Conservation (phyloP, 495 filamentous ascomycete genomes). For the Glarea lozoyensis region DNA sequence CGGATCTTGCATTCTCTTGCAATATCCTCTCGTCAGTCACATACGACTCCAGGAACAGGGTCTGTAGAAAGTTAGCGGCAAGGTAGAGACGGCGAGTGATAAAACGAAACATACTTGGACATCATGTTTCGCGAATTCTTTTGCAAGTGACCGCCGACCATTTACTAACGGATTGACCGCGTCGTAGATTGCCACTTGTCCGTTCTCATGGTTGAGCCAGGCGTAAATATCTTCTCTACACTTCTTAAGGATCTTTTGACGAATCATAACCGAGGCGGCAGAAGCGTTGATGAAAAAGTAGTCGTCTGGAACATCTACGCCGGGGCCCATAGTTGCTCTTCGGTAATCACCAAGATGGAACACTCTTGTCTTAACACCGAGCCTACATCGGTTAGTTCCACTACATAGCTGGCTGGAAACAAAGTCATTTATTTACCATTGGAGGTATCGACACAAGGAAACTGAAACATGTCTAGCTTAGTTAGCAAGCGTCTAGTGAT, state of each 20-base stretch:
- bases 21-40: slow-evolving; percentile 91
- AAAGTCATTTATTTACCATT: slow-evolving; percentile 54
- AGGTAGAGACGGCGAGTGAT: neutral
- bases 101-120: slow-evolving; percentile 65
- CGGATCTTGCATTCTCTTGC: slow-evolving; percentile 90
- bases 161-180: slow-evolving; percentile 88
- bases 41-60: slow-evolving; percentile 91
- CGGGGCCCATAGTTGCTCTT: slow-evolving; percentile 77
- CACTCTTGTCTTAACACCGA: slow-evolving; percentile 94
- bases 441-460: slow-evolving; percentile 85
- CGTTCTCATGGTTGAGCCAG: slow-evolving; percentile 93
- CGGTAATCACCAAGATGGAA: slow-evolving; percentile 98
- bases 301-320: slow-evolving; percentile 85
- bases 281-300: slow-evolving; percentile 97
- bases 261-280: slow-evolving; percentile 73
- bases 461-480: slow-evolving; percentile 77
- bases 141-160: slow-evolving; percentile 79
- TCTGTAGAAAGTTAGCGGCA: slow-evolving; percentile 39
- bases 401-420: neutral
- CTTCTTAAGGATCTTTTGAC: slow-evolving; percentile 95
- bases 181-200: slow-evolving; percentile 98
- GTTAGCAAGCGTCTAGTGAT: slow-evolving; percentile 18
- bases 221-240: slow-evolving; percentile 95
- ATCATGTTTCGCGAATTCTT: slow-evolving; percentile 93
- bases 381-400: slow-evolving; percentile 41